Evolutionary conservation across 495 filamentous ascomycete species (phyloP), one percentile per base, ranked within the genome.

Genomic region (Viridothelium virens): DNA sequence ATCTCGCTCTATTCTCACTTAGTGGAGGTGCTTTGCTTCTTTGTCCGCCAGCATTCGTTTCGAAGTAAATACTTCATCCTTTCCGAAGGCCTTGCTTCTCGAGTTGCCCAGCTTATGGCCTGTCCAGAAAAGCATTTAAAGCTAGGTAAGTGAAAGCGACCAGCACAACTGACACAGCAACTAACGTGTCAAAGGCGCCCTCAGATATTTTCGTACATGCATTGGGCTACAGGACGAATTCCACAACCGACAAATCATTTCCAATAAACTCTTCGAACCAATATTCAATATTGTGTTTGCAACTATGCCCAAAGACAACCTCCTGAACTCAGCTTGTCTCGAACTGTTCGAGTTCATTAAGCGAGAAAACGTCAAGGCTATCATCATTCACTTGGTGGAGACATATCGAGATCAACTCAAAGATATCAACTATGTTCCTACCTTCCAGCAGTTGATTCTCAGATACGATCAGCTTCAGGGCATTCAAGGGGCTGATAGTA

Each of bases 231-330:
- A 93, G 72, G 94, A 98, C 72, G 91, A 96, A 65, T 96, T 92
- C 71, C 96, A 96, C 78, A 87, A 90, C 75, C 88, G 87, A 63
- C 87, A 96, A 69, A 85, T 98, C 77, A 87, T 87, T 4, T 87
- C 91, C 71, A 87, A 93, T 71, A 85, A 85, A 68, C 87, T 93
- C 1, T 90, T 97, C 69, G 91, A 87, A 16, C 87, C 92, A 1
- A 93, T 97, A 64, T 83, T 98, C 36, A 86, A 95, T 69, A 88
- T 97, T 38, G 85, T 98, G 11, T 84, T 88, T 68, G 86, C 91
- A 70, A 96, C 94, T 2, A 92, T 97, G 86, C 91, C 91, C 1
- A 87, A 91, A n/a, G 92, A 98, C 75, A 98, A 97, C 72, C 82
- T 97, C 2, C 84, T 98, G 39, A 94, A 94, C 72, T 96, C 92